A percentile compares a stretch with the other conserved stretches of the same genome.
Evolutionary conservation across 116 monocot genomes (phyloP).

Genomic region (Cymodocea nodosa): DNA sequence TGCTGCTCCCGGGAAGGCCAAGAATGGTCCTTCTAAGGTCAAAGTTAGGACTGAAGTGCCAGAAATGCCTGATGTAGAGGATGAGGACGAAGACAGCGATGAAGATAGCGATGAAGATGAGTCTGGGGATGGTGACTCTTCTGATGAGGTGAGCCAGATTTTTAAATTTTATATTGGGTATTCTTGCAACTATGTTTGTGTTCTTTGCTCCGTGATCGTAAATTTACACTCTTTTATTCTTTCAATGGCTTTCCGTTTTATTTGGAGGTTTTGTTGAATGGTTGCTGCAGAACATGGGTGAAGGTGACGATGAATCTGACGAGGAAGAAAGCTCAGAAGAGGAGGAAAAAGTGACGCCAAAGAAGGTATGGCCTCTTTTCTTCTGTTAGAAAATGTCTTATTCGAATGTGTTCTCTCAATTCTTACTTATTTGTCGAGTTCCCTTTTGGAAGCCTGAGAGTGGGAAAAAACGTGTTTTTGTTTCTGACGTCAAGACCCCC

Average conservation of each 20-base stretch:
- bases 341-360: conserved; percentile 35
- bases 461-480: conserved; percentile 37
- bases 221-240: too few relatives aligned
- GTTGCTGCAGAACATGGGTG: conserved; percentile 19
- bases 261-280: neutral
- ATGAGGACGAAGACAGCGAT: conserved; percentile 21
- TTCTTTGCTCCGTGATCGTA: too few relatives aligned
- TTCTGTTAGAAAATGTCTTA: neutral
- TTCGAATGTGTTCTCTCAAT: neutral
- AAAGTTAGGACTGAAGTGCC: conserved; percentile 14
- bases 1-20: conserved; percentile 3
- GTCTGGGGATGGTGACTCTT: conserved; percentile 11
- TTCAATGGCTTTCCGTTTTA: neutral
- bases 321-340: conserved; percentile 43
- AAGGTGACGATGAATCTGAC: conserved; percentile 19
- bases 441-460: conserved; percentile 12
- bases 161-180: neutral
- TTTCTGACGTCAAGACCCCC: conserved; percentile 30
- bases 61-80: conserved; percentile 1
- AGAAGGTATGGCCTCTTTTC: conserved; percentile 13
- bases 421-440: neutral
- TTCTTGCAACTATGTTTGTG: too few relatives aligned
- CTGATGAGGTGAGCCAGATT: neutral
- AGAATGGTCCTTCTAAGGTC: conserved; percentile 8
- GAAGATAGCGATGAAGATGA: conserved; percentile 33